Percentiles rank a stretch among this genome's conserved stretches.
Evolutionary conservation across 192 early-diverging fungal genomes (phyloP).

Genomic region (Coemansia sp.): DNA sequence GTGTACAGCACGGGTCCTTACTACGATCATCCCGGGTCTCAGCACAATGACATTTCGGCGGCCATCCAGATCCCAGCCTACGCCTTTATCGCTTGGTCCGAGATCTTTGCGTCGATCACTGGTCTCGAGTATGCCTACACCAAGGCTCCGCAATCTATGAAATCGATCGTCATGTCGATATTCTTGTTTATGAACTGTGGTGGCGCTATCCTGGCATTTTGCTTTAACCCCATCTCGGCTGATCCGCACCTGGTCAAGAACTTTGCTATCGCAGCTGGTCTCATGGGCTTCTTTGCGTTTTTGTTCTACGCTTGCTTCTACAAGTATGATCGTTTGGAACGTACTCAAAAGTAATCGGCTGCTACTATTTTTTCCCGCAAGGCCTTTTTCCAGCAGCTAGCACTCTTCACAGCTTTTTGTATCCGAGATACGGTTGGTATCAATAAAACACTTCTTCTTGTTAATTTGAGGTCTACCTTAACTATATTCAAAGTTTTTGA

Average conservation of each 20-base stretch:
- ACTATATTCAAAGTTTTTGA: too few species aligned
- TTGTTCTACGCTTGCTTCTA: constrained; percentile 33
- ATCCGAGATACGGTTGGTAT: too few species aligned
- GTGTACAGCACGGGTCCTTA: constrained; percentile 65
- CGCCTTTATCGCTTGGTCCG: constrained; percentile 65
- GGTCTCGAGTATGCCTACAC: constrained; percentile 73
- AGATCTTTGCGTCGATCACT: constrained; percentile 74
- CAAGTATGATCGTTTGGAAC: constrained; percentile 16
- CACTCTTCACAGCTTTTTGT: too few species aligned
- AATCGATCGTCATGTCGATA: constrained; percentile 74
- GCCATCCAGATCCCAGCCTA: constrained; percentile 64
- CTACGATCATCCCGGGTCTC: constrained; percentile 54
- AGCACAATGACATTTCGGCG: constrained; percentile 63
- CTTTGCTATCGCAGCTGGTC: constrained; percentile 21
- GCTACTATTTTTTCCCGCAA: too few species aligned
- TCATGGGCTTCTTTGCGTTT: constrained; percentile 29
- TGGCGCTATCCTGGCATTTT: constrained; percentile 62
- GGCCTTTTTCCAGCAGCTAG: too few species aligned
- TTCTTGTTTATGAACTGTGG: constrained; percentile 65
- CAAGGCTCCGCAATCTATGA: constrained; percentile 66
- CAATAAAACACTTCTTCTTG: too few species aligned
- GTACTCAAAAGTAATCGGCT: too few species aligned
- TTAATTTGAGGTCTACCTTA: too few species aligned
- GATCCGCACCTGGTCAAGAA: constrained; percentile 61
- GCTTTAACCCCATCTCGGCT: constrained; percentile 61